These are phyloP conservation scores for Cystofilobasidium bisporidii DNA, from an alignment of 768 basidiomycete species.

Conservation along the genomic window DNA sequence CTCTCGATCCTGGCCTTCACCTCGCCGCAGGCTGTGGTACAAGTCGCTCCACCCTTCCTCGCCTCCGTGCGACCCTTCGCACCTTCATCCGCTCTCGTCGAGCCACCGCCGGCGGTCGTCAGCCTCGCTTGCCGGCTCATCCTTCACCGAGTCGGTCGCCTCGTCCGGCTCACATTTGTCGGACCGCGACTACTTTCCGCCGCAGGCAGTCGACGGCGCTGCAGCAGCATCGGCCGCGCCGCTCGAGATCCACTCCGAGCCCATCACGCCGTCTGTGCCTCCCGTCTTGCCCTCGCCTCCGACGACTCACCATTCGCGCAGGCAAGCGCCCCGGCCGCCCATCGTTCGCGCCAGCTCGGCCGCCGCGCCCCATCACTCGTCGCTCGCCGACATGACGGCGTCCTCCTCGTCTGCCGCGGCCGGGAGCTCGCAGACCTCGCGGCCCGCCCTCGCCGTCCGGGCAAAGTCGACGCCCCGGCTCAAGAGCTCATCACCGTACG, in stretches of 20 bases:
- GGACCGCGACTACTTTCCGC: not conserved
- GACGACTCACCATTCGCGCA: not conserved
- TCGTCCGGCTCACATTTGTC: not conserved
- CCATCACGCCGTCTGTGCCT: not conserved
- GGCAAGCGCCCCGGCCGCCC: not conserved
- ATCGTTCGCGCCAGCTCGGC: not conserved
- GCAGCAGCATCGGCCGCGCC: not conserved
- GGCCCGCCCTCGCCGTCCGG: constrained; percentile 4
- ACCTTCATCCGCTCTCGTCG: not conserved
- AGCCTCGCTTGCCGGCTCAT: constrained; percentile 9
- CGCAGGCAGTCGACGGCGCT: constrained; percentile 3
- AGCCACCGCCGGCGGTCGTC: not conserved
- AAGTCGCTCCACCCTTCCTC: constrained; percentile 14
- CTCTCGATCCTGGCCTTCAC: not conserved
- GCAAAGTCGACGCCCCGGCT: constrained; percentile 14
- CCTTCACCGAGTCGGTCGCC: constrained; percentile 3
- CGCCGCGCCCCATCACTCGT: not conserved
- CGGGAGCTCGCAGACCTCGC: not conserved
- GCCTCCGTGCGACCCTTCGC: not conserved
- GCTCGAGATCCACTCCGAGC: not conserved
- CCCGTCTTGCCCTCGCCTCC: not conserved
- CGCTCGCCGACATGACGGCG: not conserved
- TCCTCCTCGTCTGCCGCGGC: not conserved
- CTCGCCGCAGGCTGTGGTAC: constrained; percentile 18
- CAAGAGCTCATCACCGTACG: not conserved